Base-by-base conservation (phyloP, 1,284 basidiomycete species). In the Coniferiporia weirii region DNA sequence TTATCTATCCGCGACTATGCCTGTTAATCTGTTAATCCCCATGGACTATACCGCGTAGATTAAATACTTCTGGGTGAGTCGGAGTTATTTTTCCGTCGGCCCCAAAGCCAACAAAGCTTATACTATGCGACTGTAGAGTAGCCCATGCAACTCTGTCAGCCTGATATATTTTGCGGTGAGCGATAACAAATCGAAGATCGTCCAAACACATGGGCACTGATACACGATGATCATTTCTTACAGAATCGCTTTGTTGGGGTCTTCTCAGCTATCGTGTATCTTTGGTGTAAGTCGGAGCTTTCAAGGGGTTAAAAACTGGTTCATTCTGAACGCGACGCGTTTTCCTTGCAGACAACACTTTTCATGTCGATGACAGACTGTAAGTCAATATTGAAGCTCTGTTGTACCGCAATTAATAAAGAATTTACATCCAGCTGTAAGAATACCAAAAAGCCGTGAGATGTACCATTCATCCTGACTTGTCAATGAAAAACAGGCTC, bases 161-260 rank as follows among this genome's bases (percentile, higher is more conserved):
- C 7, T 40, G 19, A 54, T 54, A 20, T 54, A 54, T 22, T 54
- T 54, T 22, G 38, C 19, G 36, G 52, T 54, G 13, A 43, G 36
- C 43, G 4, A 12, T 36, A 43, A 10, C 22, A 27, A 9, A 12
- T 19, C 20, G 5, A 36, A n/a, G 6, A n/a, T 40, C n/a, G 19
- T 17, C 10, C 19, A 17, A n/a, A 27, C 4, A 6, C 12, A 17
- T 20, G 15, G 43, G 10, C 19, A 1, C 27, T 40, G 7, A 4
- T 19, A 32, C 4, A 13, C 38, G 8, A 9, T 3, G 46, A 27
- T 27, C 27, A 27, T 27, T 27, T 5, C 27, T 27, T 27, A 12
- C 19, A 54, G 52, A 54, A 54, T 54, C 52, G 52, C 52, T 54
- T 43, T 32, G 44, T 54, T 7, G 52, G 52, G 12, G 20, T 54